Evolutionary conservation across 83 land plant species (phyloP), one percentile per base, ranked within the genome.

Genomic region (Picea abies): DNA sequence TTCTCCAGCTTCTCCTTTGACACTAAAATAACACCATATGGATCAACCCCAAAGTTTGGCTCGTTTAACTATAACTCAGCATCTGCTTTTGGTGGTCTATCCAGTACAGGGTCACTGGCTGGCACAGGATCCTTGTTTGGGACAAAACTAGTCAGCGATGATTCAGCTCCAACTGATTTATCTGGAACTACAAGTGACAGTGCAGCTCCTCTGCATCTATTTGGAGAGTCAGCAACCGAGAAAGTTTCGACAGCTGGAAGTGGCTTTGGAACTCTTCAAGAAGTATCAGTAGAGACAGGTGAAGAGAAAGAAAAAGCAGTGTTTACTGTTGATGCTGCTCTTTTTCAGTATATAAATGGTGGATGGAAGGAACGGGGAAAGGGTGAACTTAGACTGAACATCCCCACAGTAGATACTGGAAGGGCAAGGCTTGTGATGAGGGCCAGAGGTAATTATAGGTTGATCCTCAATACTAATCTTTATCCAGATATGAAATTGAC

Each of bases 341-440:
- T 90, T 9, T 90, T 86, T 79, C 88, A 90, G 83, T 90, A 88
- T 80, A 75, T 83, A 44, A 87, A 86, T 77, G 87, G 86, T 52
- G 84, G 70, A 60, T 90, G 92, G 92, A 90, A 90, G 80, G 92
- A 90, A 75, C 88, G 92, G 4, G 92, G 92, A 63, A 90, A 88
- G 67, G 92, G 92, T 6, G 92, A 90, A 79, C 56, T 90, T 7
- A 83, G 61, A 41, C 62, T 90, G 16, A 90, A 88, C 58, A 61
- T 86, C 11, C 80, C 91, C 10, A 80, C 86, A 82, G 90, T 81
- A 5, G 79, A 61, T 52, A 49, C 26, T 41, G 76, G 84, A 44
- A 90, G 80, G 82, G 65, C 92, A 35, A 83, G 92, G 79, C 85
- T 90, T n/a, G 85, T 90, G 56, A 90, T 90, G 92, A 82, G 92